Percentiles rank a stretch among this genome's conserved stretches.
Conservation (phyloP, 495 filamentous ascomycete genomes). For the Pyrenopolyporus hunteri region DNA sequence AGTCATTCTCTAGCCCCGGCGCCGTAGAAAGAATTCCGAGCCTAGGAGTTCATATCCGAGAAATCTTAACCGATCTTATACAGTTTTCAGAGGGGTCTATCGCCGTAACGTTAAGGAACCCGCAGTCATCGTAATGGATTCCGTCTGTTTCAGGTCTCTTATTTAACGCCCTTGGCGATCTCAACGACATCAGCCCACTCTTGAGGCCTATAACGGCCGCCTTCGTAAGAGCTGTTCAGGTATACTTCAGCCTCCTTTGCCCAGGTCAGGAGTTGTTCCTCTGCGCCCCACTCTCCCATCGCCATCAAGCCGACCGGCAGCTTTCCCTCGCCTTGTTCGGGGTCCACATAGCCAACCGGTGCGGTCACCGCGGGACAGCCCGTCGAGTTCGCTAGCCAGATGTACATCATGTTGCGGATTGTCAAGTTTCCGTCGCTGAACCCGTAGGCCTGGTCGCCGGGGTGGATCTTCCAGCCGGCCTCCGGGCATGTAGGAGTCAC, state of each 20-base stretch:
- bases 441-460: constrained; percentile 63
- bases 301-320: constrained; percentile 86
- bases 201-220: constrained; percentile 47
- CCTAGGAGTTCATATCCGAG: too few relatives aligned
- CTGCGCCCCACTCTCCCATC: constrained; percentile 85
- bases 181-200: constrained; percentile 53
- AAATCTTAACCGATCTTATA: too few relatives aligned
- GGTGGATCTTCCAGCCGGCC: constrained; percentile 69
- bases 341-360: constrained; percentile 74
- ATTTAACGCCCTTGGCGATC: constrained; percentile 34
- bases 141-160: background rate
- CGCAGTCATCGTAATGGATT: background rate
- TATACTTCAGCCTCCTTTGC: constrained; percentile 70
- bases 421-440: constrained; percentile 74
- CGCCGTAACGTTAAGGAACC: background rate
- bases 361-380: constrained; percentile 80
- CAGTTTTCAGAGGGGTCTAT: too few relatives aligned
- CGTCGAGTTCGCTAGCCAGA: constrained; percentile 82
- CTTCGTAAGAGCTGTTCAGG: constrained; percentile 44
- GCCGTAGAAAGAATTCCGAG: too few relatives aligned
- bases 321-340: constrained; percentile 51
- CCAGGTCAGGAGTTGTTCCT: constrained; percentile 78
- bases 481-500: constrained; percentile 80
- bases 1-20: too few relatives aligned
- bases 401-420: constrained; percentile 84